phyloP scores from a whole-genome alignment of 2,329 filamentous ascomycete species.

The Apiospora arundinis region DNA sequence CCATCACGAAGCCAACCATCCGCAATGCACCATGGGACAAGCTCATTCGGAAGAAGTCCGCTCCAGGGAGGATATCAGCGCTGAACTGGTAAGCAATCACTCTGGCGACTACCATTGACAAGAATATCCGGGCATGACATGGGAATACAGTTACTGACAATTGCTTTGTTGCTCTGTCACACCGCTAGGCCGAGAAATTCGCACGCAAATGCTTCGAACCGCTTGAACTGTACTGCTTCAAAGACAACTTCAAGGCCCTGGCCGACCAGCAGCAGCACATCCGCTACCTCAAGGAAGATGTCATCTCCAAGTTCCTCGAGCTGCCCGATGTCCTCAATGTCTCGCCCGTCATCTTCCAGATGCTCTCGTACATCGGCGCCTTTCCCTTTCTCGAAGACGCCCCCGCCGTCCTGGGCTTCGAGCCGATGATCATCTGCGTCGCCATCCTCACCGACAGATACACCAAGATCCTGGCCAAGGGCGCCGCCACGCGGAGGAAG shows the following conservation, averaged over 20 bases:
- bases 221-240: constrained; percentile 75
- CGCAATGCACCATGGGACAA: constrained; percentile 21
- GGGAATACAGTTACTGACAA: neutral
- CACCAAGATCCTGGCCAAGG: constrained; percentile 64
- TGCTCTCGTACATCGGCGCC: constrained; percentile 73
- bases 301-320: constrained; percentile 74
- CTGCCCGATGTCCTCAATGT: constrained; percentile 73
- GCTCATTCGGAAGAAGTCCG: constrained; percentile 44
- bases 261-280: constrained; percentile 68
- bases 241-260: constrained; percentile 74
- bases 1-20: neutral
- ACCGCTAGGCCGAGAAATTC: constrained; percentile 63
- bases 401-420: constrained; percentile 71
- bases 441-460: constrained; percentile 76
- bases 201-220: constrained; percentile 74
- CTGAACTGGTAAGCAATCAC: constrained; percentile 53
- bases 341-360: constrained; percentile 73
- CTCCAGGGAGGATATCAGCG: constrained; percentile 58
- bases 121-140: neutral
- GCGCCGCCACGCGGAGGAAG: constrained; percentile 63
- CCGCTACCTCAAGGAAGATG: constrained; percentile 73
- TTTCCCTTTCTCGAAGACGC: constrained; percentile 77
- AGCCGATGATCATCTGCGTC: constrained; percentile 74
- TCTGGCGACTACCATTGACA: neutral
- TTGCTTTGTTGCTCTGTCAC: neutral